Conservation (phyloP, 2,329 filamentous ascomycete genomes). For the Penicillium sp. region DNA sequence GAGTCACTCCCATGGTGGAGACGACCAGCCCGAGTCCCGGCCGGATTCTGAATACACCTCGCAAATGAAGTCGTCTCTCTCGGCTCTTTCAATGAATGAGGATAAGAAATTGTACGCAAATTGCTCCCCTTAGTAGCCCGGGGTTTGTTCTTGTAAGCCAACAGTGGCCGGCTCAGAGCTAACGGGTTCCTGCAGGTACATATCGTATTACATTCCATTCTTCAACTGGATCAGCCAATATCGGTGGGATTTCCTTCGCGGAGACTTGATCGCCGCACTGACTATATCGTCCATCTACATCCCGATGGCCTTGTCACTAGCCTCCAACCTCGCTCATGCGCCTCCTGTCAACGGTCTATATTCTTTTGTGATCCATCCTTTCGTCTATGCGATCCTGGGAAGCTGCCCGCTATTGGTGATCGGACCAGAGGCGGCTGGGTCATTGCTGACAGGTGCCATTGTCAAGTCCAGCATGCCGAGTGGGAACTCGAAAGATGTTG, state of each 20-base stretch:
- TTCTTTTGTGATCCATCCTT: conserved; percentile 87
- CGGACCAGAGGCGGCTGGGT: conserved; percentile 91
- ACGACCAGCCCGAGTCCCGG: conserved; percentile 47
- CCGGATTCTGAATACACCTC: conserved; percentile 66
- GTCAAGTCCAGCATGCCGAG: conserved; percentile 75
- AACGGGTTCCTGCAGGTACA: conserved; percentile 62
- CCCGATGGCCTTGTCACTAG: conserved; percentile 92
- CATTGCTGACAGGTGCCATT: conserved; percentile 84
- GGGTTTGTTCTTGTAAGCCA: conserved; percentile 5
- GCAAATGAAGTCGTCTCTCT: conserved; percentile 71
- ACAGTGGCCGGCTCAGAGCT: conserved; percentile 6
- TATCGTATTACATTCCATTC: conserved; percentile 91
- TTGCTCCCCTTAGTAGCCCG: neutral
- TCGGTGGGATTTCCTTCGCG: conserved; percentile 75
- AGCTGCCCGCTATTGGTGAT: conserved; percentile 93
- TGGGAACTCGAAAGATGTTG: conserved; percentile 66
- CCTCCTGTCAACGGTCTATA: conserved; percentile 94
- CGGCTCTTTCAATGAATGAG: conserved; percentile 73
- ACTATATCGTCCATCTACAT: conserved; percentile 99
- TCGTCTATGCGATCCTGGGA: conserved; percentile 88
- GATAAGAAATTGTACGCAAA: conserved; percentile 69
- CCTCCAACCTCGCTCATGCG: conserved; percentile 88
- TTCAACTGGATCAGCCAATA: conserved; percentile 91
- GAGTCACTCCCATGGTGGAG: conserved; percentile 37
- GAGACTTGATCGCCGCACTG: conserved; percentile 83